Evolutionary conservation across 768 basidiomycete genomes (phyloP).

Genomic region (Brasilioporus rufonigricans): DNA sequence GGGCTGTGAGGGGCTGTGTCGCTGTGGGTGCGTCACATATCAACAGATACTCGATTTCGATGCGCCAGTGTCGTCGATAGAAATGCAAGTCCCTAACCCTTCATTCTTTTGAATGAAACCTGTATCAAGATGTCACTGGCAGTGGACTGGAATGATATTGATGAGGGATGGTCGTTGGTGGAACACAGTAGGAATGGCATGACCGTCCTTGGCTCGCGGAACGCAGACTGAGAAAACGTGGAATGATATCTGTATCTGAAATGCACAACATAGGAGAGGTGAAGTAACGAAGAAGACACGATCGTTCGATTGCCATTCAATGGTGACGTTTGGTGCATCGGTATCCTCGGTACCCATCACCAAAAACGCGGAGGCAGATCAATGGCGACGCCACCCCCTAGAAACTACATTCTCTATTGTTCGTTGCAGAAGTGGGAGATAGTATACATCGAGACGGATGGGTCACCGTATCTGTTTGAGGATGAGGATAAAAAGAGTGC

Average conservation of each 20-base stretch:
- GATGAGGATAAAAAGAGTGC: no score
- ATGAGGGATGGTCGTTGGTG: not conserved
- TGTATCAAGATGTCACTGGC: not conserved
- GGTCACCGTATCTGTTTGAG: not conserved
- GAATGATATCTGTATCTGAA: not conserved
- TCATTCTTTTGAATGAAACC: not conserved
- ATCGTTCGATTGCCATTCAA: not conserved
- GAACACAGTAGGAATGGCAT: not conserved
- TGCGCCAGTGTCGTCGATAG: not conserved
- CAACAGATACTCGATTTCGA: not conserved
- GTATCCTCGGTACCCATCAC: not conserved
- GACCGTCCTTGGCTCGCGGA: slow-evolving; percentile 1
- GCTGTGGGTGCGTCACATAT: not conserved
- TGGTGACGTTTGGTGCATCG: not conserved
- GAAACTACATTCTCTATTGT: not conserved
- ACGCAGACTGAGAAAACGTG: slow-evolving; percentile 9
- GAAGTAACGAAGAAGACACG: not conserved
- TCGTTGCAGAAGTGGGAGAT: not conserved
- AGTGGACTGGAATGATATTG: not conserved
- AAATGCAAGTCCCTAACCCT: not conserved
- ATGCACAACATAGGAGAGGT: not conserved
- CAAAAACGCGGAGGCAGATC: not conserved
- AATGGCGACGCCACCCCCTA: not conserved
- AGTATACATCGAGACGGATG: not conserved
- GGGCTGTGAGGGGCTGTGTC: slow-evolving; percentile 12